phyloP scores from a whole-genome alignment of 768 basidiomycete genomes.

The Lactifluus rugatus region DNA sequence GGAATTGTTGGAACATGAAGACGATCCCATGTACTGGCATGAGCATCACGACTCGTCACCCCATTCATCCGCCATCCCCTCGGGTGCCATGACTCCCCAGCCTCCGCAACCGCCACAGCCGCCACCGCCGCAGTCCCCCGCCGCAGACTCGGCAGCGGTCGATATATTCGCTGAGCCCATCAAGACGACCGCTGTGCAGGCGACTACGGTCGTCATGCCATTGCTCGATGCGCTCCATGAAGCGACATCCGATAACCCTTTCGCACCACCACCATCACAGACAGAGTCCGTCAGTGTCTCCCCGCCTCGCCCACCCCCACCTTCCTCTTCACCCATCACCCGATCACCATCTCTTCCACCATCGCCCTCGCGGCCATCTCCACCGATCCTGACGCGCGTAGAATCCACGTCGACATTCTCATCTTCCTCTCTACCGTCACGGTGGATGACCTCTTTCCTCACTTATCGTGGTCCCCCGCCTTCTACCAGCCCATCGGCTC shows the following conservation, averaged over 20 bases:
- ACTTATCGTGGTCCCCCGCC: constrained; percentile 22
- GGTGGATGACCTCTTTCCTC: constrained; percentile 42
- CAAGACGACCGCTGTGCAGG: not conserved
- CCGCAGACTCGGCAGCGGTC: not conserved
- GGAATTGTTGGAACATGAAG: constrained; percentile 55
- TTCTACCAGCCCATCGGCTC: constrained; percentile 6
- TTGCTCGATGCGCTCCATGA: constrained; percentile 15
- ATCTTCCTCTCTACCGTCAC: constrained; percentile 35
- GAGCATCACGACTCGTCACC: not conserved
- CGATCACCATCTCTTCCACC: constrained; percentile 27
- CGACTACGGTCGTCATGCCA: not conserved
- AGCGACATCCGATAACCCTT: constrained; percentile 7
- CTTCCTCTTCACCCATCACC: constrained; percentile 11
- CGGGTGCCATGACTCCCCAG: constrained; percentile 15
- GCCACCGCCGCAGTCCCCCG: not conserved
- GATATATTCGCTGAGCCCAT: not conserved
- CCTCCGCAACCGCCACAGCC: not conserved
- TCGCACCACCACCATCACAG: not conserved
- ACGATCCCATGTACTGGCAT: constrained; percentile 54
- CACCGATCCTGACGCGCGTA: constrained; percentile 30
- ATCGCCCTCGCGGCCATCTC: constrained; percentile 26
- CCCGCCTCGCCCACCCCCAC: constrained; percentile 8
- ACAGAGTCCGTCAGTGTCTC: not conserved
- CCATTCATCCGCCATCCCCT: not conserved
- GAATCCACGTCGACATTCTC: constrained; percentile 30